phyloP scores from a whole-genome alignment of 2,329 filamentous ascomycete genomes.

The Grosmannia clavigera region DNA sequence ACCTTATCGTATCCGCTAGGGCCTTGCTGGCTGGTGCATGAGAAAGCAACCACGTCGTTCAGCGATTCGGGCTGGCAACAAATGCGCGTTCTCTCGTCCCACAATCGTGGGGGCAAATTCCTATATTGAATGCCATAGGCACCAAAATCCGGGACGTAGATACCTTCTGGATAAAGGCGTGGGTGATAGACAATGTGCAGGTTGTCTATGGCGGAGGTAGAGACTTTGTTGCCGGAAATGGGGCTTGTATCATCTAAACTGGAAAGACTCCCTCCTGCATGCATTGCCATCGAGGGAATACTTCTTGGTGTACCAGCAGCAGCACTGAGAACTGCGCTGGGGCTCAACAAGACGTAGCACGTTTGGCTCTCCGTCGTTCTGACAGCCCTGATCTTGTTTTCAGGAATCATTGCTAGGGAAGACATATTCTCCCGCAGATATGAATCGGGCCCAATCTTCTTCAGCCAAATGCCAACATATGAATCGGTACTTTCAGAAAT shows the following conservation, averaged over 20 bases:
- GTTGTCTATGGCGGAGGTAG: background rate
- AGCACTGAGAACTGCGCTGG: background rate
- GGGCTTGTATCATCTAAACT: no score
- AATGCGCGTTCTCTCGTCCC: background rate
- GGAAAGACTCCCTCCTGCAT: no score
- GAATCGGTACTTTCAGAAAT: background rate
- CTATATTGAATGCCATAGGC: background rate
- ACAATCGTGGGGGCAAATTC: background rate
- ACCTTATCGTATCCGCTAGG: background rate
- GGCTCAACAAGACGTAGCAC: background rate
- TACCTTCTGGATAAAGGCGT: background rate
- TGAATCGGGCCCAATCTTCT: slow-evolving; percentile 6
- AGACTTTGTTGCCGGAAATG: no score
- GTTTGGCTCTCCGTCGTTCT: background rate
- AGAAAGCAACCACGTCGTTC: background rate
- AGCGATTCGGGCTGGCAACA: background rate
- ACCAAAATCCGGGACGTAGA: background rate
- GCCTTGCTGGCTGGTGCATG: background rate
- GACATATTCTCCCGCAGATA: slow-evolving; percentile 4
- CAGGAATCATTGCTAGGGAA: background rate
- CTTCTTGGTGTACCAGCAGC: background rate
- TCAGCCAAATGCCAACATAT: slow-evolving; percentile 7
- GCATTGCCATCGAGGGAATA: background rate
- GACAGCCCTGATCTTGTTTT: background rate
- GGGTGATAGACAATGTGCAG: background rate